phyloP scores from a whole-genome alignment of 345 rosid genomes.

The Heritiera littoralis region DNA sequence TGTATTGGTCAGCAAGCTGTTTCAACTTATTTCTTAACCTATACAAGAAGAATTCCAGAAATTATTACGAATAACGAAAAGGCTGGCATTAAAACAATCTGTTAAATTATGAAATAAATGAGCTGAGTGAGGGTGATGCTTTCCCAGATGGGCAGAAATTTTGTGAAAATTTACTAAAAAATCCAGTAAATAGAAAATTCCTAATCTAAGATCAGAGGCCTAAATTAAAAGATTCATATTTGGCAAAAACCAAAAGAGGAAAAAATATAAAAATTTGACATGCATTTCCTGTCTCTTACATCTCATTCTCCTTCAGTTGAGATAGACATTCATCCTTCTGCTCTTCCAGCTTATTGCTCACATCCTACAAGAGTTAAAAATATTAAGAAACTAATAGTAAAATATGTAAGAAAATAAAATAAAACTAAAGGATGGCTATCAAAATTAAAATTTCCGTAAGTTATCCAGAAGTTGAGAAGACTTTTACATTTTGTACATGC shows the following conservation, averaged over 20 bases:
- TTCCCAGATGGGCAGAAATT: constrained; percentile 8
- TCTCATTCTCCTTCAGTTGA: constrained; percentile 92
- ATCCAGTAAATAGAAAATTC: background rate
- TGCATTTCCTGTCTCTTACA: constrained; percentile 49
- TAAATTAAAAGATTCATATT: background rate
- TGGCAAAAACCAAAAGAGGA: background rate
- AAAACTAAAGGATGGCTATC: background rate
- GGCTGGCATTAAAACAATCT: background rate
- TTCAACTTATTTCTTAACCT: constrained; percentile 87
- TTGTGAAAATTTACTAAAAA: background rate
- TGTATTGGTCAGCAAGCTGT: constrained; percentile 81
- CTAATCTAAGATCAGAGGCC: background rate
- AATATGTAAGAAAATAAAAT: background rate
- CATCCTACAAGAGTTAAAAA: constrained; percentile 56
- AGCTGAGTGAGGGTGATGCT: background rate
- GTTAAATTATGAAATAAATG: background rate
- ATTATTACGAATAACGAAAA: background rate
- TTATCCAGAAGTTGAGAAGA: background rate
- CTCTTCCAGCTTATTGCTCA: constrained; percentile 80
- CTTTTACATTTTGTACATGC: background rate
- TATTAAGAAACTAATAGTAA: background rate
- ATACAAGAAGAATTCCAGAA: constrained; percentile 18
- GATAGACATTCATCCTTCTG: constrained; percentile 83
- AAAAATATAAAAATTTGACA: background rate
- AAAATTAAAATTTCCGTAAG: background rate